Percentiles rank a stretch among this genome's conserved stretches.
phyloP scores from a whole-genome alignment of 345 rosid species.

The Salix purpurea region DNA sequence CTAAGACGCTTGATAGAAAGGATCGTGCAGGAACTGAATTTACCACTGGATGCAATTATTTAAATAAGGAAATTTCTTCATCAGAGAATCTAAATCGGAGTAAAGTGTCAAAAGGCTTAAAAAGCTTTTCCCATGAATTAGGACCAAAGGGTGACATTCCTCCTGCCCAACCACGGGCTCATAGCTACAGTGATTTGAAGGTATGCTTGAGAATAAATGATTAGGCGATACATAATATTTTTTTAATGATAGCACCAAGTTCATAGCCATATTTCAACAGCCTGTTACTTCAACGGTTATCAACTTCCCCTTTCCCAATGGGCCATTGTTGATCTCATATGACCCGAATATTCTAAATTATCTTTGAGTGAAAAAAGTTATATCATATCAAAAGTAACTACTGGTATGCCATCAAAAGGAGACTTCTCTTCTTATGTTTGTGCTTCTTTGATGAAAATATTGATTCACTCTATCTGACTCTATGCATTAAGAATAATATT shows the following conservation, averaged over 20 bases:
- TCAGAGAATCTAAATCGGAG: constrained; percentile 21
- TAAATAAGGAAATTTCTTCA: constrained; percentile 26
- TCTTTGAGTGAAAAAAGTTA: neutral
- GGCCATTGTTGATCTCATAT: neutral
- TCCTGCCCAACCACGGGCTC: constrained; percentile 49
- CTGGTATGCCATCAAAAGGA: neutral
- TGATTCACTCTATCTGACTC: neutral
- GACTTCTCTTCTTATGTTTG: no score
- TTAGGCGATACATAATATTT: neutral
- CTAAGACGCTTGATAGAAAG: constrained; percentile 24
- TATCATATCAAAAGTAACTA: neutral
- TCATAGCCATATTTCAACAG: neutral
- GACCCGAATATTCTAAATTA: neutral
- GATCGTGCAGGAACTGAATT: constrained; percentile 30
- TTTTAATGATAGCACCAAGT: neutral
- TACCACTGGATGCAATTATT: constrained; percentile 13
- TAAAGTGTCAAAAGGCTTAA: constrained; percentile 47
- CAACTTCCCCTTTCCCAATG: neutral
- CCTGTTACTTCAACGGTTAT: neutral
- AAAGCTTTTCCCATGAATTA: constrained; percentile 76
- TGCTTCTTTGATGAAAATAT: neutral
- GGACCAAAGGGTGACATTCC: constrained; percentile 66
- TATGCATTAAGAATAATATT: neutral
- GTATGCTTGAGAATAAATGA: constrained; percentile 19
- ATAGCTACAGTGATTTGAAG: constrained; percentile 67